Evolutionary conservation across 163 green algal genomes (phyloP).

Genomic region (Scenedesmus sp.): DNA sequence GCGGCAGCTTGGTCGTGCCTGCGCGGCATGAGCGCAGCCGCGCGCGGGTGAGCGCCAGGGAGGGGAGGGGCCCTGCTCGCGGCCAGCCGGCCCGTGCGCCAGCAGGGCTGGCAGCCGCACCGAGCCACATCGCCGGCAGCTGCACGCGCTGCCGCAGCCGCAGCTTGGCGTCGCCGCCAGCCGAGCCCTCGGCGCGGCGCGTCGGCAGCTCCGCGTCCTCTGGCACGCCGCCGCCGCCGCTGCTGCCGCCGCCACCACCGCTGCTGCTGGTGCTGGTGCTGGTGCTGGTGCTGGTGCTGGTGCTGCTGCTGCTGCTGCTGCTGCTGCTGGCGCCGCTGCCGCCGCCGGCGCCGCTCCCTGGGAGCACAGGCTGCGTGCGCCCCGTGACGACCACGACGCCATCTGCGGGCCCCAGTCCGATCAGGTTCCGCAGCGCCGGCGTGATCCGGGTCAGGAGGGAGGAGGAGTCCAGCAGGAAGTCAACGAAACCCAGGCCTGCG

Average conservation of each 20-base stretch:
- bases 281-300: background rate
- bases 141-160: slow-evolving; percentile 34
- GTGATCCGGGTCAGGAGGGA: slow-evolving; percentile 12
- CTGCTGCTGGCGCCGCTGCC: slow-evolving; percentile 4
- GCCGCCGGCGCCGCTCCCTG: background rate
- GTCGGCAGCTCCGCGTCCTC: too few relatives aligned
- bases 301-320: background rate
- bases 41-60: too few relatives aligned
- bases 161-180: too few relatives aligned
- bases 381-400: slow-evolving; percentile 16
- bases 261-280: slow-evolving; percentile 1
- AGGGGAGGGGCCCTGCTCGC: too few relatives aligned
- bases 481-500: slow-evolving; percentile 34
- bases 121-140: slow-evolving; percentile 39
- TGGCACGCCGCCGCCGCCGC: background rate
- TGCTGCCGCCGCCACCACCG: background rate
- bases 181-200: too few relatives aligned
- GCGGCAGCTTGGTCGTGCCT: slow-evolving; percentile 35
- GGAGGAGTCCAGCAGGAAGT: slow-evolving; percentile 36
- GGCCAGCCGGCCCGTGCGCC: too few relatives aligned
- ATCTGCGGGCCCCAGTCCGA: slow-evolving; percentile 38
- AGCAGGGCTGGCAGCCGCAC: background rate
- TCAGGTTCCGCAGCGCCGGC: background rate
- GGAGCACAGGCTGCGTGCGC: too few relatives aligned
- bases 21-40: background rate